Evolutionary conservation across 257 asterid species (phyloP), one percentile per base, ranked within the genome.

Genomic region (Phtheirospermum japonicum): DNA sequence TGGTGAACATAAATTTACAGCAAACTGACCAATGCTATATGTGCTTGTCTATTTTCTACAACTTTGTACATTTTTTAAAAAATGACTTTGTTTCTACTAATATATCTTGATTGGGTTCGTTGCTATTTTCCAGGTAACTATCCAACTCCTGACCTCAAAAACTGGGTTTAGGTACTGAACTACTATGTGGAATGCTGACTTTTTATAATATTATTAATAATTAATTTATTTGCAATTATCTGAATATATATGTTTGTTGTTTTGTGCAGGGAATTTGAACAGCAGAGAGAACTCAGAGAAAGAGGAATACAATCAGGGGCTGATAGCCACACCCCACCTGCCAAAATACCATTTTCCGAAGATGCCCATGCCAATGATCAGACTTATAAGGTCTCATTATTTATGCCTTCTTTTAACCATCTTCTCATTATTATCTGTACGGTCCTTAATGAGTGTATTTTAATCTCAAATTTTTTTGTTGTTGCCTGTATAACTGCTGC

Each of bases 261-360:
- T 11, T 23, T 61, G n/a, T 73, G 49, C 86, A 92, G 99, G 79
- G 99, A 93, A 77, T 89, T 93, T 67, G 99, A 93, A 85, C 99
- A 89, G 82, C 97, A 93, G 78, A 93, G 99, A 77, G 99, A 93
- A 71, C 94, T 65, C 55, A 79, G 97, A 72, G 99, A 93, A 73
- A 71, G 67, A 64, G 99, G 95, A 52, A 73, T 89, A 67, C 89
- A 83, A 65, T 70, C 90, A 2, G 82, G 90, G 58, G 74, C 52
- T 4, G 81, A 82, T 67, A 64, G 60, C 16, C 54, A 17, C 5
- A 3, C 74, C 64, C 59, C 74, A 64, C 59, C 76, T 28, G 13
- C 26, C 37, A 88, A 78, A 80, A 73, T 73, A 59, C 71, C 79
- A 46, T 57, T 61, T 73, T 42, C 73, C 12, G 85, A 74, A 51